Evolutionary conservation across 176 grass and related monocot genomes (phyloP).

Genomic region (Puya raimondii): DNA sequence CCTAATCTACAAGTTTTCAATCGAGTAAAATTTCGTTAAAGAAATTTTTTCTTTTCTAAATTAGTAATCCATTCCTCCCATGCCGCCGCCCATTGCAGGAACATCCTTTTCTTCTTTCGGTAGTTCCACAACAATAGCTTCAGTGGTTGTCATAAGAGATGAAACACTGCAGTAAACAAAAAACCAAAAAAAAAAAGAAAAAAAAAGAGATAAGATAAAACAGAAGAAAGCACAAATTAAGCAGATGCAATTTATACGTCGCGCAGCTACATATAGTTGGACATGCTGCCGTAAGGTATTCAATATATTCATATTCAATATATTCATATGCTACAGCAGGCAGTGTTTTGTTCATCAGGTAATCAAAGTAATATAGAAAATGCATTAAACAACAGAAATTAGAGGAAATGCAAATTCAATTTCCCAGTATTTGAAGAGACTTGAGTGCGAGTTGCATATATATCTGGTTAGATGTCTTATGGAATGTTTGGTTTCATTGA

Average conservation of each 20-base stretch:
- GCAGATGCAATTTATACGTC: background rate
- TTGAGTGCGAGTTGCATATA: background rate
- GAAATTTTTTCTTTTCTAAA: background rate
- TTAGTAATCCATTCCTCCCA: slow-evolving; percentile 95
- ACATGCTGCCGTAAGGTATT: background rate
- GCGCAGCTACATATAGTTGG: background rate
- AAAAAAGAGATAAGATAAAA: background rate
- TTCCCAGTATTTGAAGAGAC: background rate
- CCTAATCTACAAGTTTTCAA: slow-evolving; percentile 30
- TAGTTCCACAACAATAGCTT: slow-evolving; percentile 74
- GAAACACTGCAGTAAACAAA: slow-evolving; percentile 52
- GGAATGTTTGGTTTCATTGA: too few species aligned
- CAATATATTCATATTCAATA: too few species aligned
- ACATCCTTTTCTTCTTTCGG: slow-evolving; percentile 77
- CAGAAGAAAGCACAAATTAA: background rate
- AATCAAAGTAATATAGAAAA: too few species aligned
- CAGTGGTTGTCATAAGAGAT: slow-evolving; percentile 90
- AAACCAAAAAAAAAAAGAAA: background rate
- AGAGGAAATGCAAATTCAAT: background rate
- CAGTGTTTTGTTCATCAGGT: too few species aligned
- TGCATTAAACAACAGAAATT: background rate
- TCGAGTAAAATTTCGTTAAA: slow-evolving; percentile 9
- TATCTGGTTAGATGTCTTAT: background rate
- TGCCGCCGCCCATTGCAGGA: slow-evolving; percentile 52
- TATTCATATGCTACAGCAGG: too few species aligned